Conservation (phyloP, 495 filamentous ascomycete species). For the Mycothermus thermophilus region DNA sequence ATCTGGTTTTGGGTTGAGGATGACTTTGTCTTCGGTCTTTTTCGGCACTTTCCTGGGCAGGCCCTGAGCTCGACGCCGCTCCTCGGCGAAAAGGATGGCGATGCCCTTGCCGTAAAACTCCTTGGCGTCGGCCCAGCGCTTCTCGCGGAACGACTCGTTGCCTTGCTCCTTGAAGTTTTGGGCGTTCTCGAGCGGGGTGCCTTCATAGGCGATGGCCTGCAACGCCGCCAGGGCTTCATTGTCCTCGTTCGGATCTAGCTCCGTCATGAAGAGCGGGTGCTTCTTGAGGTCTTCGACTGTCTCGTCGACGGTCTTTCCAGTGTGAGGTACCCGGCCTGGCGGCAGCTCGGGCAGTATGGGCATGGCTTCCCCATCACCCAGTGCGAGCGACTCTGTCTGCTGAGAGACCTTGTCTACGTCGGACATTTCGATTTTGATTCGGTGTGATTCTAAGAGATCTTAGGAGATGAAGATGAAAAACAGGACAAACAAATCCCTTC, state of each 20-base stretch:
- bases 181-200: conserved; percentile 67
- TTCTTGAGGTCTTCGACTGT: conserved; percentile 62
- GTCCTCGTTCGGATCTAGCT: conserved; percentile 46
- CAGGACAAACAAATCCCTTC: too few species aligned
- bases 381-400: conserved; percentile 4
- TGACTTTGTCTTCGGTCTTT: conserved; percentile 14
- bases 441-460: too few species aligned
- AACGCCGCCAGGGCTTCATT: conserved; percentile 76
- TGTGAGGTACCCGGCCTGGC: conserved; percentile 40
- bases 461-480: too few species aligned
- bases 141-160: conserved; percentile 67
- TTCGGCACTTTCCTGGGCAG: conserved; percentile 12
- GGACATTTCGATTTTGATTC: background rate
- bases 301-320: conserved; percentile 53
- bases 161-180: conserved; percentile 73
- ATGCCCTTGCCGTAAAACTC: conserved; percentile 86
- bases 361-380: conserved; percentile 3
- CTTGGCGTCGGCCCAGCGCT: conserved; percentile 68
- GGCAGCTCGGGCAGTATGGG: conserved; percentile 35
- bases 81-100: conserved; percentile 46
- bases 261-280: conserved; percentile 89
- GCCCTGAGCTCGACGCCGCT: conserved; percentile 26
- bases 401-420: conserved; percentile 9
- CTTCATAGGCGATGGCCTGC: conserved; percentile 82
- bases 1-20: too few species aligned